Percentiles rank a stretch among this genome's conserved stretches.
Evolutionary conservation across 2,329 filamentous ascomycete species (phyloP).

Genomic region (Phyllosticta citriasiana): DNA sequence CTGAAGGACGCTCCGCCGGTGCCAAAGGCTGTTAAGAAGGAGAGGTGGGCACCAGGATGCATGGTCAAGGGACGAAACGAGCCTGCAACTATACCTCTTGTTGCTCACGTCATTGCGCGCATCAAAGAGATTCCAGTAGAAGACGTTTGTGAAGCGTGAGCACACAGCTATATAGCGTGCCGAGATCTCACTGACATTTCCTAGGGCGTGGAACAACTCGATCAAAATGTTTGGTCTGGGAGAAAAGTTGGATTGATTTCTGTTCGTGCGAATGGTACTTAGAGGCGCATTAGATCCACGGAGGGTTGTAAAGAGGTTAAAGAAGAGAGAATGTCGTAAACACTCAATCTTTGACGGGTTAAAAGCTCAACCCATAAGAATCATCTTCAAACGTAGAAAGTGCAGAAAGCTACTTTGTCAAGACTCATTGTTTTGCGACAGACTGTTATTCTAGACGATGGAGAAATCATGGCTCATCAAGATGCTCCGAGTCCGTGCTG

Average conservation of each 20-base stretch:
- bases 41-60: conserved; percentile 76
- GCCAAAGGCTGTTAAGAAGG: conserved; percentile 86
- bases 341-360: no score
- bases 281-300: not conserved
- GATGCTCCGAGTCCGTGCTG: no score
- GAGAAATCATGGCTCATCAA: no score
- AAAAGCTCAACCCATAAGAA: no score
- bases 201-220: conserved; percentile 29
- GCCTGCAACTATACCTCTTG: conserved; percentile 72
- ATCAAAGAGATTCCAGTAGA: conserved; percentile 73
- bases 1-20: conserved; percentile 58
- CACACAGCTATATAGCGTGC: conserved; percentile 13
- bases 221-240: conserved; percentile 31
- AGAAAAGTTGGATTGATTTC: conserved; percentile 13
- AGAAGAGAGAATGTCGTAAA: not conserved
- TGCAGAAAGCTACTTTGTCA: no score
- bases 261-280: no score
- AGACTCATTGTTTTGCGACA: no score
- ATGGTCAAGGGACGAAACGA: conserved; percentile 97
- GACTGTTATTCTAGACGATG: no score
- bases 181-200: not conserved
- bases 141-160: conserved; percentile 71
- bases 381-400: no score
- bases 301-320: not conserved
- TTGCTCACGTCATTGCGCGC: conserved; percentile 79